Evolutionary conservation across 2,329 filamentous ascomycete genomes (phyloP).

Genomic region (Neofusicoccum parvum): DNA sequence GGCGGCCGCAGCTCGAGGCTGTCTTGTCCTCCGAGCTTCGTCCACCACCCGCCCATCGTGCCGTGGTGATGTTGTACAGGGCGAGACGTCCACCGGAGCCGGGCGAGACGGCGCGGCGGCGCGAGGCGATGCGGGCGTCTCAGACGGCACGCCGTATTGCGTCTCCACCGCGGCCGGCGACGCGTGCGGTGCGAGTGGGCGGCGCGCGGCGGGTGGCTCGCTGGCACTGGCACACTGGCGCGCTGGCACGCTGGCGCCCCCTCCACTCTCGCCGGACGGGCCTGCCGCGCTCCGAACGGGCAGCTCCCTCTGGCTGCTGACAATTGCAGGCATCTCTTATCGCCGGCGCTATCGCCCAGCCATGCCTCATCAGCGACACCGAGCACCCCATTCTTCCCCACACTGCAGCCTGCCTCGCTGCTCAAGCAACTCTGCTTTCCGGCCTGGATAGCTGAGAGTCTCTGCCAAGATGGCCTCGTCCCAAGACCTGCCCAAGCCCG

Average conservation of each 20-base stretch:
- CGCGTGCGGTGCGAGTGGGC: too few species aligned
- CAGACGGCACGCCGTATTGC: too few species aligned
- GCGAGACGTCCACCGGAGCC: too few species aligned
- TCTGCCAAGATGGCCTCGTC: not conserved
- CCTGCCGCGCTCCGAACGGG: not conserved
- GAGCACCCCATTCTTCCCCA: constrained; percentile 9
- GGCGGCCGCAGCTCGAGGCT: not conserved
- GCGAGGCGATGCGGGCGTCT: too few species aligned
- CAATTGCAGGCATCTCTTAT: constrained; percentile 10
- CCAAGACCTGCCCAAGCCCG: constrained; percentile 48
- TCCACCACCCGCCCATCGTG: constrained; percentile 1
- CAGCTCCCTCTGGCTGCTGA: not conserved
- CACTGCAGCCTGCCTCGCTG: not conserved
- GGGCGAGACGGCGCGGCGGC: not conserved
- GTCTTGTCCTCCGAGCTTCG: not conserved
- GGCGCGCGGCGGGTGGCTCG: too few species aligned
- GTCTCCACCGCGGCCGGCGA: too few species aligned
- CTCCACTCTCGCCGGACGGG: not conserved
- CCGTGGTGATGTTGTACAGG: not conserved
- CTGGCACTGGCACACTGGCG: too few species aligned
- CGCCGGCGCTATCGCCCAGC: constrained; percentile 7
- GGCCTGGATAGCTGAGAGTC: not conserved
- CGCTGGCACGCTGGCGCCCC: too few species aligned
- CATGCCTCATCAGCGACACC: not conserved
- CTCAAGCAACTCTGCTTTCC: not conserved